phyloP scores from a whole-genome alignment of 2,329 filamentous ascomycete genomes.

The Colletotrichum melonis region DNA sequence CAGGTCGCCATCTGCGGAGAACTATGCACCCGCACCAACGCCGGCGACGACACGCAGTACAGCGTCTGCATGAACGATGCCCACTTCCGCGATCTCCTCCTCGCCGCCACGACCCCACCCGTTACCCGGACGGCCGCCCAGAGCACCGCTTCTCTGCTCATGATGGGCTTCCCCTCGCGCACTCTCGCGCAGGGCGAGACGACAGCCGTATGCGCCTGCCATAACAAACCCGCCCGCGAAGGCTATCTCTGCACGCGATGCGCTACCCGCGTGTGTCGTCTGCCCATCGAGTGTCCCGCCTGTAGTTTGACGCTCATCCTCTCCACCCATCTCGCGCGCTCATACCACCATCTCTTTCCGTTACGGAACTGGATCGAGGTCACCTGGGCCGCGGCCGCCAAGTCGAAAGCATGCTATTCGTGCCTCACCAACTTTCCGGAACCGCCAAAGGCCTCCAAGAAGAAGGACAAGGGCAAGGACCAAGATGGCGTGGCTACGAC shows the following conservation, averaged over 20 bases:
- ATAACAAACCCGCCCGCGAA: constrained; percentile 82
- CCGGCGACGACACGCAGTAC: constrained; percentile 80
- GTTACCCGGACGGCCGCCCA: constrained; percentile 76
- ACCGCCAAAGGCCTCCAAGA: constrained; percentile 42
- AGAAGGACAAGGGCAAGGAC: constrained; percentile 38
- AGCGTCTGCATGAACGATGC: constrained; percentile 80
- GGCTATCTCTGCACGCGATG: constrained; percentile 95
- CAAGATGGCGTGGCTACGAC: constrained; percentile 32
- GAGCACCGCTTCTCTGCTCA: constrained; percentile 76
- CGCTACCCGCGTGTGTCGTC: constrained; percentile 85
- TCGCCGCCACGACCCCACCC: constrained; percentile 89
- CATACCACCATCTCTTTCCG: constrained; percentile 93
- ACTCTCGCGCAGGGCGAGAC: constrained; percentile 76
- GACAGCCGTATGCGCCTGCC: constrained; percentile 87
- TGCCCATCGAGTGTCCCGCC: constrained; percentile 91
- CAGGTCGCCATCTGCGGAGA: constrained; percentile 94
- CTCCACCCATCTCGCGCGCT: constrained; percentile 92
- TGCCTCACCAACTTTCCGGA: constrained; percentile 81
- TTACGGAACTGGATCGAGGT: constrained; percentile 93
- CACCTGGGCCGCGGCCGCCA: constrained; percentile 77
- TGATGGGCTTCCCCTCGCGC: constrained; percentile 98
- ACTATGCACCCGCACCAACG: constrained; percentile 88
- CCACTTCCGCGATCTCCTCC: constrained; percentile 89
- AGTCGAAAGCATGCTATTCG: constrained; percentile 77
- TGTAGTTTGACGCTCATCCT: constrained; percentile 94